These are phyloP conservation scores for Leccinum rimulosum DNA, from an alignment of 768 basidiomycete genomes.

Conservation along the genomic window DNA sequence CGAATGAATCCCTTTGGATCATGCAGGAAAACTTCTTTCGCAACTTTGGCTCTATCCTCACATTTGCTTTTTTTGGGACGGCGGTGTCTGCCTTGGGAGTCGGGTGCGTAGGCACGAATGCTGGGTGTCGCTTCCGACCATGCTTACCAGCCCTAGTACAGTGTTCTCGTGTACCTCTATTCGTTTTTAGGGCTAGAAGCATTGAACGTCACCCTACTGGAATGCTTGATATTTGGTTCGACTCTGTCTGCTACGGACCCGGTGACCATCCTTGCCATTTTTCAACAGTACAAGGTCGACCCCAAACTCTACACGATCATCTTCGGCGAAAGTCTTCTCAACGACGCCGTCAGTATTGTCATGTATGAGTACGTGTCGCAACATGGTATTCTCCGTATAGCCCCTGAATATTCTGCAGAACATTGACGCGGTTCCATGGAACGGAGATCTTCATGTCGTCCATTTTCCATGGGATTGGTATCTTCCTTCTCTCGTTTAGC, in stretches of 20 bases:
- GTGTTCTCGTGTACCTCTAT: conserved; percentile 92
- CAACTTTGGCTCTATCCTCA: conserved; percentile 95
- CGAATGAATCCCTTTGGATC: not conserved
- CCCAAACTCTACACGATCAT: conserved; percentile 97
- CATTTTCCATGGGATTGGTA: conserved; percentile 94
- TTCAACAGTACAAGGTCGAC: conserved; percentile 98
- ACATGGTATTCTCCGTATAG: not conserved
- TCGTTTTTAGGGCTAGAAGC: conserved; percentile 91
- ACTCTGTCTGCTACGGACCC: conserved; percentile 97
- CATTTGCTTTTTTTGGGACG: conserved; percentile 91
- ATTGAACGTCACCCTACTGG: conserved; percentile 79
- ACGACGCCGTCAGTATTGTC: conserved; percentile 99
- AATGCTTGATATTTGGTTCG: conserved; percentile 95
- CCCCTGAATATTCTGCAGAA: conserved; percentile 46
- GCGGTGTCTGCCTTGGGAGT: conserved; percentile 96
- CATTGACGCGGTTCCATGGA: conserved; percentile 88
- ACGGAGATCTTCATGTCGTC: conserved; percentile 82
- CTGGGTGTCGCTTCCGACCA: not conserved
- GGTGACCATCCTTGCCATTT: conserved; percentile 96
- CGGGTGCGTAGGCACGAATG: conserved; percentile 57
- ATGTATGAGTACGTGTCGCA: conserved; percentile 91
- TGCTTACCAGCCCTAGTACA: conserved; percentile 55
- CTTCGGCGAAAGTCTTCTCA: conserved; percentile 94
- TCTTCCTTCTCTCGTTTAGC: conserved; percentile 94
- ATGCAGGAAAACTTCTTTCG: conserved; percentile 95